Evolutionary conservation across 169 alveolate species (phyloP), one percentile per base, ranked within the genome.

Genomic region (Plasmodium fragile): DNA sequence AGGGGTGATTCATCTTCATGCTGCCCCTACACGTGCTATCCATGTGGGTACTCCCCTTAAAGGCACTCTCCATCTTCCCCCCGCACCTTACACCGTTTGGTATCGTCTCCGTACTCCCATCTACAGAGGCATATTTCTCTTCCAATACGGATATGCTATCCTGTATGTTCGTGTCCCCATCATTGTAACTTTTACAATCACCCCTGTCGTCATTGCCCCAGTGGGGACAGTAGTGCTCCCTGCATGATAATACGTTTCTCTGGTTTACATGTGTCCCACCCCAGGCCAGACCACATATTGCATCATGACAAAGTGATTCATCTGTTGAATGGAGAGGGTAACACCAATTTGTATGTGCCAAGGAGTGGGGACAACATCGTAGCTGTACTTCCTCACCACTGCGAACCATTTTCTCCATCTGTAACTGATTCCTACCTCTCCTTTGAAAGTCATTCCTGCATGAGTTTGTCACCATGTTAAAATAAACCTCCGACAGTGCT

Each of bases 61-160:
- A n/a, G n/a, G n/a, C n/a, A n/a, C n/a, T n/a, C n/a, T 25, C 32
- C 34, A 41, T 11, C 70, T 45, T 2, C 85, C 36, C 22, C 32
- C 65, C 65, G 30, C 52, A n/a, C 34, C 75, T 82, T 8, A 18
- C 52, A n/a, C 73, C 73, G 28, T 59, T 59, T 0, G 4, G 73
- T 39, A 82, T 30, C 18, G 93, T 84, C 25, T 84, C 93, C 30
- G 79, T 73, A 18, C 93, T 84, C 25, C 69, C 93, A 25, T 84
- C 79, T 1, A 34, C 16, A 18, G 30, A 28, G 65, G 25, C 16
- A 16, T 22, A 73, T 41, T 75, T 75, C 30, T 32, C 77, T 18
- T 30, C 84, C 22, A 84, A 16, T 8, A 52, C 55, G 53, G 84
- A 49, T 18, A 84, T 75, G 25, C 93, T 84, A 2, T 84, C 84